Evolutionary conservation across 2,329 filamentous ascomycete species (phyloP).

Genomic region (Fusarium avenaceum): DNA sequence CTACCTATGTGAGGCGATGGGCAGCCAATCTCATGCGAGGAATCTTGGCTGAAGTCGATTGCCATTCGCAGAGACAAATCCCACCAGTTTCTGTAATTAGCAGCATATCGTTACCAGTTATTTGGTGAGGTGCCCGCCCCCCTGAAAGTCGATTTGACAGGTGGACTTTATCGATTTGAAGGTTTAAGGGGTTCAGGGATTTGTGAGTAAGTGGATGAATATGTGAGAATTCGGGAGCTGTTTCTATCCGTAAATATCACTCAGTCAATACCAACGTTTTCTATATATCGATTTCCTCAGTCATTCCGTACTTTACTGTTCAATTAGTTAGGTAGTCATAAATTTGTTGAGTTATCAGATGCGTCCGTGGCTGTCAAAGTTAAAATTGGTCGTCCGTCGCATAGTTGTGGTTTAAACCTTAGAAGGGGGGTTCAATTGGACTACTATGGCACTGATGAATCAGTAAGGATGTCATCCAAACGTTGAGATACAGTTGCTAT

Average conservation of each 20-base stretch:
- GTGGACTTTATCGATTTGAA: constrained; percentile 7
- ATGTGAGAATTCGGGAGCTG: too few species aligned
- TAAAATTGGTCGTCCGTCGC: neutral
- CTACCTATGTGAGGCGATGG: constrained; percentile 11
- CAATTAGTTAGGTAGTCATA: neutral
- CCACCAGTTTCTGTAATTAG: constrained; percentile 12
- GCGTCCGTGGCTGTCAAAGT: constrained; percentile 1
- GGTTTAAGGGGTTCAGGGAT: constrained; percentile 2
- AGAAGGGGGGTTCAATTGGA: neutral
- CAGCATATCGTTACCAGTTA: constrained; percentile 7
- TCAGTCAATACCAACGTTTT: too few species aligned
- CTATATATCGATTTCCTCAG: too few species aligned
- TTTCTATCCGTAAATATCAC: too few species aligned
- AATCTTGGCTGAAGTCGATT: constrained; percentile 30
- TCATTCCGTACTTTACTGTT: neutral
- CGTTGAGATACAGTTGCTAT: too few species aligned
- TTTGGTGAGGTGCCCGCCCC: constrained; percentile 15
- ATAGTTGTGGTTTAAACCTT: constrained; percentile 5
- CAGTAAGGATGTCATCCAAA: neutral
- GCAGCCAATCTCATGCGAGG: constrained; percentile 32
- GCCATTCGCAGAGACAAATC: constrained; percentile 24
- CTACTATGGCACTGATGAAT: neutral
- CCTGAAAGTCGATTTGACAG: constrained; percentile 34
- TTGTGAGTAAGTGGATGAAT: neutral
- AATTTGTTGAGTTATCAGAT: neutral